Evolutionary conservation across 2,329 filamentous ascomycete species (phyloP), one percentile per base, ranked within the genome.

Genomic region (Microcyclospora tardicrescens): DNA sequence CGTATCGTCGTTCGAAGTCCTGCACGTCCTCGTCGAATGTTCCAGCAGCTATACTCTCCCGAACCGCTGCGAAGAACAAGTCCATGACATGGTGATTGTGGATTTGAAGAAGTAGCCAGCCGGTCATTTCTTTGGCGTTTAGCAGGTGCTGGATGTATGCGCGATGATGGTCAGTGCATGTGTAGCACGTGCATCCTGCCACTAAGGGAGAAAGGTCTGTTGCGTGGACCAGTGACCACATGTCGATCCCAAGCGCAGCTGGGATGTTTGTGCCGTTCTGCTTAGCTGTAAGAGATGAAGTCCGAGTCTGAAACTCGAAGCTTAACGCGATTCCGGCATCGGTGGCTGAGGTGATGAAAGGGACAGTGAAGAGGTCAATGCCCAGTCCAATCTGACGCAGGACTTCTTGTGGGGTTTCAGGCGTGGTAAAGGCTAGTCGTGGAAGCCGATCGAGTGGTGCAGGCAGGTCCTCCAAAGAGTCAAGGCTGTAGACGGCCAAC

Each of bases 51-150:
- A 96, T 79, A 39, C 76, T 77, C 2, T 61, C 56, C 14, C 89
- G 76, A 6, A 94, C 67, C 0, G 68, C 72, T 0, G 65, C 60
- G 59, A 96, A 94, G 64, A 96, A 94, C 0, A 63, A 53, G 34
- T 74, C 71, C 38, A 93, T 61, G 6, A 81, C 63, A 43, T 78
- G 71, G 57, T 93, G 79, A 58, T 98, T 98, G 63, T 98, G 91
- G 3, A 94, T 72, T 59, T 96, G 89, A 6, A 98, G 69, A 6
- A 98, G 69, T 0, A 81, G 83, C 91, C 91, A 98, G 16, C 81
- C 89, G 4, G 95, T 75, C 91, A 98, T 96, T 61, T 98, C 91
- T 55, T 87, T 93, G 1, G 91, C 86, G 34, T 76, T 71, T 5
- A 98, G 73, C 1, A 96, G 71, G 59, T 98, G 91, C 47, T 86